These are phyloP conservation scores for Blumeriella jaapii DNA, from an alignment of 2,329 filamentous ascomycete genomes.

Conservation along the genomic window DNA sequence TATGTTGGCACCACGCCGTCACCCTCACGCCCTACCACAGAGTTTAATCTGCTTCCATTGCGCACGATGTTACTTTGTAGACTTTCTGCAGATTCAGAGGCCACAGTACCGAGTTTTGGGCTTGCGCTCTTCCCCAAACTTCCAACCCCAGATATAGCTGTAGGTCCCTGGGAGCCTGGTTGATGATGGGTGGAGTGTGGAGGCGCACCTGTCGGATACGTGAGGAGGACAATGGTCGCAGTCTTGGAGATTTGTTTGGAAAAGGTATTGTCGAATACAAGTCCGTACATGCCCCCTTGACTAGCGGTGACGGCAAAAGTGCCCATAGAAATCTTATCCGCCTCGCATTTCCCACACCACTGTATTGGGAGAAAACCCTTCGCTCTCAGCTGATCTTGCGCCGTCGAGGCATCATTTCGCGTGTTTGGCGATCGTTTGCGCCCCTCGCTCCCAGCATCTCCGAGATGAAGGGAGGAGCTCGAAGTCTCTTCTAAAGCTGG, in stretches of 20 bases:
- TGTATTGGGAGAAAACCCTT: constrained; percentile 60
- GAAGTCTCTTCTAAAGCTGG: constrained; percentile 17
- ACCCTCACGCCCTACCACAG: constrained; percentile 40
- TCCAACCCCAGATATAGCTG: constrained; percentile 28
- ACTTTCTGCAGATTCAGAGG: constrained; percentile 49
- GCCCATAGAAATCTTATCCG: constrained; percentile 87
- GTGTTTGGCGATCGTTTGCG: constrained; percentile 30
- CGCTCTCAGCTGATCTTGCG: constrained; percentile 50
- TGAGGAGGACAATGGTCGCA: constrained; percentile 87
- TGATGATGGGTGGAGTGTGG: constrained; percentile 65
- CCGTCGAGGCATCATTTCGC: constrained; percentile 47
- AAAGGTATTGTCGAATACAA: constrained; percentile 98
- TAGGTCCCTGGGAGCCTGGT: constrained; percentile 39
- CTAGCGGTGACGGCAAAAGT: constrained; percentile 66
- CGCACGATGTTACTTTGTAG: constrained; percentile 38
- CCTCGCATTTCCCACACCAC: constrained; percentile 93
- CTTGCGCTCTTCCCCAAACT: constrained; percentile 40
- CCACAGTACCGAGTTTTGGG: constrained; percentile 33
- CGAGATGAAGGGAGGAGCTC: constrained; percentile 16
- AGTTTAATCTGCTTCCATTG: constrained; percentile 32
- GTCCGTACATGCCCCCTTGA: constrained; percentile 84
- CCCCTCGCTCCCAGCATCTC: constrained; percentile 17
- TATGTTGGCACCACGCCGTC: constrained; percentile 40
- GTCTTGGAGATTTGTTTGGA: constrained; percentile 92
- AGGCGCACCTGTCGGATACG: constrained; percentile 73